Evolutionary conservation across 2,329 filamentous ascomycete genomes (phyloP), one percentile per base, ranked within the genome.

Genomic region (Fusarium nanum): DNA sequence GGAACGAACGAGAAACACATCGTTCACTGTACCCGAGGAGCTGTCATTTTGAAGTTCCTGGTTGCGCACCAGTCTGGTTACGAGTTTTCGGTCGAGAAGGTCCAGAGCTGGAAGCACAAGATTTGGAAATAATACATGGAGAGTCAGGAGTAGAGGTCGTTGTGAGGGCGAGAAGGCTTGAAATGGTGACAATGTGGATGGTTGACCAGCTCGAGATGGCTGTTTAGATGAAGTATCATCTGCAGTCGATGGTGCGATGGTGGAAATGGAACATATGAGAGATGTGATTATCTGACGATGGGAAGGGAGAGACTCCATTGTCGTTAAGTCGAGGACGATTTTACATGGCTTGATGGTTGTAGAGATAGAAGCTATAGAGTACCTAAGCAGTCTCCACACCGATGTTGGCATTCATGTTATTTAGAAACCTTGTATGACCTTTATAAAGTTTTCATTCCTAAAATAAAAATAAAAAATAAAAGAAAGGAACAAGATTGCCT

Each of bases 91-190:
- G 78, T 99, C 96, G 1, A 99, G 85, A 0, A 98, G 85, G 78
- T 98, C 94, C 5, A 99, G 85, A 0, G 95, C 93, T 5, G 93
- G 92, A 2, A 98, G 89, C 3, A 98, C 82, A 56, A 93, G 87
- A 68, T 89, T 88, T 0, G 94, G 94, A 76, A 97, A 97, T 16
- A 98, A 82, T 34, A 93, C 92, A 81, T 98, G 94, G 0, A 97
- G 86, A 0, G 93, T 93, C 2, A 93, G 83, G n/a, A 97, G 83
- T 18, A 92, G 81, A 50, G 87, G 84, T 2, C 84, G 82, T 61
- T 83, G 78, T n/a, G 80, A 70, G 18, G 56, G 56, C 42, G 68
- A 66, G 23, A 75, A 65, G 52, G 58, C 42, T 30, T 70, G 62
- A 48, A 64, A 53, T 40, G 72, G 65, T 12, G 61, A 61, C n/a